phyloP scores from a whole-genome alignment of 106 monocot species.

The Dendrobium huoshanense region DNA sequence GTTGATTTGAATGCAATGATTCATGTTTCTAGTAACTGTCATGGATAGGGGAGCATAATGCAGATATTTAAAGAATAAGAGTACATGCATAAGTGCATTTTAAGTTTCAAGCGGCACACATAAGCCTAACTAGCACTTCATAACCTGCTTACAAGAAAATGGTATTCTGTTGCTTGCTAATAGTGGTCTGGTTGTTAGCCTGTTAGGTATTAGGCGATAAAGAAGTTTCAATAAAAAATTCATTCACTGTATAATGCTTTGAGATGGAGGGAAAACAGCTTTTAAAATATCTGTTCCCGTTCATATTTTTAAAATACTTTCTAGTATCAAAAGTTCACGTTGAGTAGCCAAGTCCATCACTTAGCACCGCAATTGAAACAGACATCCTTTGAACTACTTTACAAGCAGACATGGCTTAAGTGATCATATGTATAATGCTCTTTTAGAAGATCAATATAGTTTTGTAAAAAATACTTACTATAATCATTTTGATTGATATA shows the following conservation, averaged over 20 bases:
- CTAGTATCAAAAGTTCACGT: too few species aligned
- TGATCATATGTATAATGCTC: background rate
- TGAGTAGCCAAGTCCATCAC: too few species aligned
- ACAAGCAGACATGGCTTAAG: background rate
- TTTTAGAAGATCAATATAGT: background rate
- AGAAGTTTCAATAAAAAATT: background rate
- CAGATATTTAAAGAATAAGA: too few species aligned
- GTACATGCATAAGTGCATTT: too few species aligned
- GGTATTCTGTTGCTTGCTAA: background rate
- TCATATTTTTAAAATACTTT: background rate
- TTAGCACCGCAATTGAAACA: too few species aligned
- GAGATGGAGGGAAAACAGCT: background rate
- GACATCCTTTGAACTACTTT: background rate
- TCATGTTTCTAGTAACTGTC: too few species aligned
- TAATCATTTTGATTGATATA: background rate
- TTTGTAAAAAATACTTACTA: background rate
- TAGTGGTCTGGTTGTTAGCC: background rate
- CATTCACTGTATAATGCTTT: background rate
- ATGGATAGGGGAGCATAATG: too few species aligned
- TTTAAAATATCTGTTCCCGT: background rate
- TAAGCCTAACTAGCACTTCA: too few species aligned
- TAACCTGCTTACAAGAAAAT: too few species aligned
- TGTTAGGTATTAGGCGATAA: background rate
- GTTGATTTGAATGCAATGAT: too few species aligned
- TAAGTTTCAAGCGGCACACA: too few species aligned